Evolutionary conservation across 345 rosid species (phyloP).

Genomic region (Mangifera indica): DNA sequence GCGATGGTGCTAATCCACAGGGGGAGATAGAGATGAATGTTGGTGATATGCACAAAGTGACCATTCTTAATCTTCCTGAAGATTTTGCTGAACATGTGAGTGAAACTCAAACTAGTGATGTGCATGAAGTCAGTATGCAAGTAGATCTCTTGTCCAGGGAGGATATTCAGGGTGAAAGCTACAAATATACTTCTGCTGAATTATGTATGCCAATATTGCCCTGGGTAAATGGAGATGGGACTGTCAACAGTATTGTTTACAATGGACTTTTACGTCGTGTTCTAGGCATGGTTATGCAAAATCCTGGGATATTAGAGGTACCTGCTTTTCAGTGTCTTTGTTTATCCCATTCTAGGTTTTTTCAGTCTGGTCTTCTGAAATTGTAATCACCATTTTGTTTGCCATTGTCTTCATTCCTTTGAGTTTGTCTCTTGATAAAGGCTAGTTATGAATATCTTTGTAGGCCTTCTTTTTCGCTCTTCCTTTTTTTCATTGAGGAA

Average conservation of each 20-base stretch:
- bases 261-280: slow-evolving; percentile 76
- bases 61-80: slow-evolving; percentile 88
- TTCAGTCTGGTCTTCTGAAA: not conserved
- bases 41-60: slow-evolving; percentile 65
- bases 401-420: not conserved
- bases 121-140: slow-evolving; percentile 31
- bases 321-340: slow-evolving; percentile 16
- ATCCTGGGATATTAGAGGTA: slow-evolving; percentile 92
- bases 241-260: slow-evolving; percentile 59
- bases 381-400: not conserved
- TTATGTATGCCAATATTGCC: slow-evolving; percentile 64
- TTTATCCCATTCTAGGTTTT: not conserved
- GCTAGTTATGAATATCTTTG: not conserved
- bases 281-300: slow-evolving; percentile 84
- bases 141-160: slow-evolving; percentile 22
- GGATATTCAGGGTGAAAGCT: slow-evolving; percentile 24
- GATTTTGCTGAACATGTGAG: slow-evolving; percentile 31
- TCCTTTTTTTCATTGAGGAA: not conserved
- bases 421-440: not conserved
- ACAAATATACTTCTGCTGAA: slow-evolving; percentile 28
- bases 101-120: slow-evolving; percentile 32
- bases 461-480: not conserved
- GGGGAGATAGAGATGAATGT: slow-evolving; percentile 23
- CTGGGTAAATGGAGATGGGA: slow-evolving; percentile 93
- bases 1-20: slow-evolving; percentile 28